Percentiles rank a stretch among this genome's conserved stretches.
Evolutionary conservation across 1,284 basidiomycete species (phyloP).

Genomic region (Leccinum solheimii): DNA sequence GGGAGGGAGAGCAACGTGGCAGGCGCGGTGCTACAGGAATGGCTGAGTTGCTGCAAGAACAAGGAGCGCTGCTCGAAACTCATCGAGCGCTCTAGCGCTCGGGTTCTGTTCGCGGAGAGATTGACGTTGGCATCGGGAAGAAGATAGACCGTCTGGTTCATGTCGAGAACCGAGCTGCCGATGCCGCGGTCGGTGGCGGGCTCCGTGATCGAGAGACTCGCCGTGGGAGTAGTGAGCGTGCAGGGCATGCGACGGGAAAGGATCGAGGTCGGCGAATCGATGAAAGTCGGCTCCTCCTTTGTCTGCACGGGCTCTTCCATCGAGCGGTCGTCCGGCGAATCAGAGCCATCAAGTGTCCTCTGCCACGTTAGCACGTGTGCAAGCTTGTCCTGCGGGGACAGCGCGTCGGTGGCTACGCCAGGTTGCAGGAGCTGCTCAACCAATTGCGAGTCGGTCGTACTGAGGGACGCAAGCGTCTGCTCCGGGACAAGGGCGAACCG

Average conservation of each 20-base stretch:
- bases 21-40: constrained; percentile 38
- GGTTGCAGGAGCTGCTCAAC: constrained; percentile 36
- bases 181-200: constrained; percentile 20
- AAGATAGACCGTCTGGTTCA: constrained; percentile 32
- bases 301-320: constrained; percentile 5
- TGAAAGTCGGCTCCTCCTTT: constrained; percentile 3
- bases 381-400: constrained; percentile 21
- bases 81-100: constrained; percentile 47
- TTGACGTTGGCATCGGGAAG: constrained; percentile 17
- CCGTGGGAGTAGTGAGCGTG: constrained; percentile 48
- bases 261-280: background rate
- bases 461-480: constrained; percentile 35
- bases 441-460: constrained; percentile 30
- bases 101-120: constrained; percentile 10
- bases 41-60: constrained; percentile 48
- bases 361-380: constrained; percentile 30
- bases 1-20: constrained; percentile 51
- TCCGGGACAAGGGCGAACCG: constrained; percentile 35
- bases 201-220: constrained; percentile 39
- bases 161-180: constrained; percentile 22
- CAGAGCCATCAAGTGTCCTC: constrained; percentile 21
- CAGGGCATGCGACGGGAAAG: constrained; percentile 50
- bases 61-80: constrained; percentile 49
- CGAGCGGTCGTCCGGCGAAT: background rate
- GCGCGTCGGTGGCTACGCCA: constrained; percentile 29